phyloP scores from a whole-genome alignment of 768 basidiomycete genomes.

The Lenzites betulinus region DNA sequence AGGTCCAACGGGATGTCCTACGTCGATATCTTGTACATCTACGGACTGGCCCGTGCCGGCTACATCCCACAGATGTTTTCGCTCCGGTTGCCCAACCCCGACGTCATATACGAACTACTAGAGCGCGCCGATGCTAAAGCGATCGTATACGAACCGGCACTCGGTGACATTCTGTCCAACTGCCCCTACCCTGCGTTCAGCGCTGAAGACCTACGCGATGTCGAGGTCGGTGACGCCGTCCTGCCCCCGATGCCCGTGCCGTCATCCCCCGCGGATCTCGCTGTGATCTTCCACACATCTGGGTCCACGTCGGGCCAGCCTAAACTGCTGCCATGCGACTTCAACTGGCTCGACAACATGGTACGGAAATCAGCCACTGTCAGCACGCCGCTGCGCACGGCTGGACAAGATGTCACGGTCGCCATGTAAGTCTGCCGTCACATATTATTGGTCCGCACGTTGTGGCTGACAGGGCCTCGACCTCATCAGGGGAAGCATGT shows the following conservation, averaged over 20 bases:
- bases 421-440: constrained; percentile 57
- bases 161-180: constrained; percentile 43
- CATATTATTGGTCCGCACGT: too few relatives aligned
- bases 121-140: constrained; percentile 56
- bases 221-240: constrained; percentile 38
- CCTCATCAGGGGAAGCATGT: constrained; percentile 68
- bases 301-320: constrained; percentile 78
- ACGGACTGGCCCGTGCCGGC: constrained; percentile 63
- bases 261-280: constrained; percentile 35
- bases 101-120: constrained; percentile 66
- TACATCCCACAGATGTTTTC: constrained; percentile 73
- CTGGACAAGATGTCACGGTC: constrained; percentile 62
- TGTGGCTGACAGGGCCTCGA: constrained; percentile 32
- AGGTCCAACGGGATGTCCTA: constrained; percentile 75
- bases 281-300: constrained; percentile 73
- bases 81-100: constrained; percentile 66
- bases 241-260: constrained; percentile 50
- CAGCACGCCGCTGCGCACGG: constrained; percentile 47
- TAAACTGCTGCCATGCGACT: constrained; percentile 69
- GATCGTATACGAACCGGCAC: constrained; percentile 63
- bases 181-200: constrained; percentile 53
- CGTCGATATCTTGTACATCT: constrained; percentile 65
- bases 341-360: constrained; percentile 58
- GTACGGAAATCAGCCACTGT: constrained; percentile 57
- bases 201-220: constrained; percentile 42